These are phyloP conservation scores for Vigna hirtella DNA, from an alignment of 306 rosid genomes.

Conservation along the genomic window DNA sequence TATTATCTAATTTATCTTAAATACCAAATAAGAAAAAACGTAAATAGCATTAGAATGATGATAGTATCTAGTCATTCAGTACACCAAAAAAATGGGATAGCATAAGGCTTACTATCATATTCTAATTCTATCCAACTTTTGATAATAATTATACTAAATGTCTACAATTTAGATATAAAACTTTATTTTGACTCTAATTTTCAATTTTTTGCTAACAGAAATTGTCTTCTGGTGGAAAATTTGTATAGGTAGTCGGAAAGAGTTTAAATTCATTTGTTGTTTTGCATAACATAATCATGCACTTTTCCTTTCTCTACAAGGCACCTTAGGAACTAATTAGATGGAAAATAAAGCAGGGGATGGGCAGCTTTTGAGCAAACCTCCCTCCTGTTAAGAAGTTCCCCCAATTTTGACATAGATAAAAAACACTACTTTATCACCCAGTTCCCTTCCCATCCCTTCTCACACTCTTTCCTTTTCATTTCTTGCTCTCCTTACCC, in stretches of 20 bases:
- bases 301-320: neutral
- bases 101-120: neutral
- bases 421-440: neutral
- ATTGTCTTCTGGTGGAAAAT: neutral
- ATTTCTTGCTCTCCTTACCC: slow-evolving; percentile 14
- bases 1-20: too few species aligned
- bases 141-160: neutral
- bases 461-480: slow-evolving; percentile 5
- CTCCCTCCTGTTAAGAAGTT: neutral
- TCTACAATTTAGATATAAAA: neutral
- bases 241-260: neutral
- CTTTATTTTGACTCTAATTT: neutral
- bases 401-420: neutral
- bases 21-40: too few species aligned
- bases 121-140: neutral
- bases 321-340: neutral
- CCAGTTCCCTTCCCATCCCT: neutral
- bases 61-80: neutral
- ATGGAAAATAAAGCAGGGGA: neutral
- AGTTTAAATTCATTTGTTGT: neutral
- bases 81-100: neutral
- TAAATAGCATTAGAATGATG: too few species aligned
- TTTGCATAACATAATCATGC: neutral
- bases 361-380: neutral
- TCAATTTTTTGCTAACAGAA: neutral